These are phyloP conservation scores for Dendrobium officinale DNA, from an alignment of 106 monocot genomes.

Conservation along the genomic window DNA sequence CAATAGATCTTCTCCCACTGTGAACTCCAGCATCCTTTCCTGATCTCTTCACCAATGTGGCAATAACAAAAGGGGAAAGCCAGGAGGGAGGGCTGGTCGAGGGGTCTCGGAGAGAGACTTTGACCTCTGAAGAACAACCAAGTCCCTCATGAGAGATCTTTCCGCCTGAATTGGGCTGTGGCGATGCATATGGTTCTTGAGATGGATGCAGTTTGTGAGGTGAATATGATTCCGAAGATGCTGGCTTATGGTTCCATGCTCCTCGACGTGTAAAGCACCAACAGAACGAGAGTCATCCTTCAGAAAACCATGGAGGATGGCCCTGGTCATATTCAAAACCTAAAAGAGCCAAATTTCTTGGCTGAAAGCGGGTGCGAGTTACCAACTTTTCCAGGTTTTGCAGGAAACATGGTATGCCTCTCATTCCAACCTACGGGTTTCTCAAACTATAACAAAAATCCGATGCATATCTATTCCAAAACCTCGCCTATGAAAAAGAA, in stretches of 20 bases:
- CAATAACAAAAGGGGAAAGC: conserved; percentile 40
- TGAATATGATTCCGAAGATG: conserved; percentile 74
- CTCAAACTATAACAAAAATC: not conserved
- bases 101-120: conserved; percentile 85
- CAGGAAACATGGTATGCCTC: not conserved
- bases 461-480: not conserved
- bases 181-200: conserved; percentile 70
- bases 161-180: conserved; percentile 49
- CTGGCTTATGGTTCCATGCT: conserved; percentile 24
- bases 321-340: conserved; percentile 11
- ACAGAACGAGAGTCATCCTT: conserved; percentile 14
- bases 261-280: conserved; percentile 13
- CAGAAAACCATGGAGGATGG: not conserved
- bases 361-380: too few species aligned
- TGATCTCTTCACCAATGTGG: conserved; percentile 16
- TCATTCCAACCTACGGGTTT: not conserved
- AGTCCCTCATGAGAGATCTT: conserved; percentile 67
- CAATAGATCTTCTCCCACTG: conserved; percentile 40
- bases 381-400: not conserved
- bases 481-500: not conserved
- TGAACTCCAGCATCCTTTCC: conserved; percentile 17
- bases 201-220: conserved; percentile 90
- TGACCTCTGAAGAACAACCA: conserved; percentile 70
- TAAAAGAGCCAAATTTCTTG: not conserved
- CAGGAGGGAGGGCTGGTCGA: conserved; percentile 75